Evolutionary conservation across 2,329 filamentous ascomycete genomes (phyloP).

Genomic region (Pyricularia sp.): DNA sequence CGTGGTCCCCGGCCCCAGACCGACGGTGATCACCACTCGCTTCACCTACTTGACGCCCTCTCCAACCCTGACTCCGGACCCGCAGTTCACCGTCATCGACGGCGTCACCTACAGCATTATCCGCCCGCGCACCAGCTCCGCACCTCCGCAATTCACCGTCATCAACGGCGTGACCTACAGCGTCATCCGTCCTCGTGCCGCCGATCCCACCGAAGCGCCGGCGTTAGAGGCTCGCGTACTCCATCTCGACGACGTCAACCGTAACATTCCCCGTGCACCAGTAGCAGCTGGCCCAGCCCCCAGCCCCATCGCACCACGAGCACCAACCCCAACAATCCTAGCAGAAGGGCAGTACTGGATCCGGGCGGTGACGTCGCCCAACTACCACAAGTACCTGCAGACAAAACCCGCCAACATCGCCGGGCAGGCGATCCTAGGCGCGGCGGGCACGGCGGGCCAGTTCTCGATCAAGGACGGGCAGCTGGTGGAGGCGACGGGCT

Average conservation of each 20-base stretch:
- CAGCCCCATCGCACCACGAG: background rate
- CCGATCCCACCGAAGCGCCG: background rate
- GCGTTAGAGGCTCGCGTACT: background rate
- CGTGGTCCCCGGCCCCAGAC: constrained; percentile 3
- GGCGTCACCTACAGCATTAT: constrained; percentile 3
- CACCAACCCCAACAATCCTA: constrained; percentile 27
- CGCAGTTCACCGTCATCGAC: constrained; percentile 4
- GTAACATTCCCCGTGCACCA: too few species aligned
- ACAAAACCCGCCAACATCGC: constrained; percentile 31
- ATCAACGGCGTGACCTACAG: too few species aligned
- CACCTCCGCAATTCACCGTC: too few species aligned
- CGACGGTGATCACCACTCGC: constrained; percentile 7
- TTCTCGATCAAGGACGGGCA: constrained; percentile 47
- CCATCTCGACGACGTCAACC: background rate
- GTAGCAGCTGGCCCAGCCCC: background rate
- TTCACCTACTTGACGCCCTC: constrained; percentile 7
- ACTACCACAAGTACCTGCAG: constrained; percentile 48
- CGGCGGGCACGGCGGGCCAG: constrained; percentile 44
- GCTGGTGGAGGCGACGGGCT: constrained; percentile 38
- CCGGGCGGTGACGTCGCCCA: constrained; percentile 45
- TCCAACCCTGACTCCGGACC: constrained; percentile 2
- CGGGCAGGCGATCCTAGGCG: constrained; percentile 39
- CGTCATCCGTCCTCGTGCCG: background rate
- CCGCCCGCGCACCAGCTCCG: background rate
- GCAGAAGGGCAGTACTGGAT: constrained; percentile 46